Evolutionary conservation across 2,329 filamentous ascomycete genomes (phyloP), one percentile per base, ranked within the genome.

Genomic region (Xylariales sp.): DNA sequence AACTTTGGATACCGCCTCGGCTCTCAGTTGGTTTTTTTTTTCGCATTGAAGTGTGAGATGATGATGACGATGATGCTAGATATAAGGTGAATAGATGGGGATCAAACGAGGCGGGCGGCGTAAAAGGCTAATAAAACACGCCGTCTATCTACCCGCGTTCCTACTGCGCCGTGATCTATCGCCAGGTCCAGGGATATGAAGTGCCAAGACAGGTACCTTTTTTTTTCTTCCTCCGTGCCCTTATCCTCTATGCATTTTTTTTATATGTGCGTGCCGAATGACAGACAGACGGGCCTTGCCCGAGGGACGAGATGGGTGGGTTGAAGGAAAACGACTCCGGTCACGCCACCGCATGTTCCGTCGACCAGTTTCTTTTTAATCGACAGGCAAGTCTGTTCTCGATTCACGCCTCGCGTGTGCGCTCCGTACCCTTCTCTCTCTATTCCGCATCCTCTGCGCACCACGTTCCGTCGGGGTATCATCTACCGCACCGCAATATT

Each of bases 401-500:
- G 43, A 41, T 28, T 41, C 48, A 23, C 23, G 34, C 41, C 30
- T n/a, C 45, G 23, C 14, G n/a, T 39, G 23, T 46, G 50, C 18
- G 9, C 45, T 30, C 49, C 30, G 23, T 23, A 54, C 12, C 23
- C 32, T 28, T 18, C 41, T 5, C n/a, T 48, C 46, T 30, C n/a
- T 5, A 8, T 45, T 64, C 48, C 16, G 34, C 53, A 12, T 50
- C 28, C 7, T 18, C 49, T 34, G 62, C 48, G 39, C 45, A 46
- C 53, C 39, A 41, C 10, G 14, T 53, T 28, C 39, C 14, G 41
- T 48, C 55, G 49, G 65, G 60, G 60, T 61, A 67, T 67, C 64
- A 59, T 56, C 55, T 64, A 43, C 36, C 45, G 28, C 48, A 9
- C 16, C 50, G 16, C 28, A 36, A 48, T 56, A 30, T 18, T 8